A percentile compares a stretch with the other conserved stretches of the same genome.
Conservation (phyloP, 495 filamentous ascomycete species). For the Chaetomium fimeti region DNA sequence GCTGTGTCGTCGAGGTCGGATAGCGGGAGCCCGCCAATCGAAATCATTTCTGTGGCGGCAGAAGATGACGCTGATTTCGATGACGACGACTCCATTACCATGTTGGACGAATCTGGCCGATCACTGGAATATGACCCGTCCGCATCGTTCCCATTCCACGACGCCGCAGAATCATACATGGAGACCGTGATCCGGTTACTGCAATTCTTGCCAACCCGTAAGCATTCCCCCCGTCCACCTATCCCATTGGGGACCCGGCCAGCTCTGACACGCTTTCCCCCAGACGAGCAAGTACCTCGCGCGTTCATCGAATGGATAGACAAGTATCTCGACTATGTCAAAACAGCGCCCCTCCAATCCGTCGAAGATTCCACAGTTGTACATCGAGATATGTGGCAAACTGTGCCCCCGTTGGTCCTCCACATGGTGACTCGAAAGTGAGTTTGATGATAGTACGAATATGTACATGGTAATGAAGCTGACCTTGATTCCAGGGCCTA, state of each 20-base stretch:
- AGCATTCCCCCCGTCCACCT: constrained; percentile 17
- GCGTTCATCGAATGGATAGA: constrained; percentile 47
- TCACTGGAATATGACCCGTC: constrained; percentile 33
- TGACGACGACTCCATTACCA: constrained; percentile 20
- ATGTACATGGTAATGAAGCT: background rate
- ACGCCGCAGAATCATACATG: constrained; percentile 37
- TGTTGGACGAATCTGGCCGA: constrained; percentile 6
- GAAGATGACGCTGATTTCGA: constrained; percentile 39
- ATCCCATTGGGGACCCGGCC: background rate
- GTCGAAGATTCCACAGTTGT: constrained; percentile 41
- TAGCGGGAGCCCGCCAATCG: constrained; percentile 41
- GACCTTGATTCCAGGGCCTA: constrained; percentile 17
- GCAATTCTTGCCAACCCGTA: constrained; percentile 43
- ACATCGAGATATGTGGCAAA: constrained; percentile 42
- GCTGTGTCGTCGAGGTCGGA: constrained; percentile 41
- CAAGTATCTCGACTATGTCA: constrained; percentile 38
- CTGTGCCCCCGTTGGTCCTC: constrained; percentile 26
- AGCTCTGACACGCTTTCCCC: constrained; percentile 32
- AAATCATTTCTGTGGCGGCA: constrained; percentile 32
- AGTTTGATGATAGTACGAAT: background rate
- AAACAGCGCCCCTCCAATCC: constrained; percentile 22
- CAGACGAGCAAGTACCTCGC: constrained; percentile 42
- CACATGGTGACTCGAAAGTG: constrained; percentile 29
- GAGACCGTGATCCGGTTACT: constrained; percentile 39
- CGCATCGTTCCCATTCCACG: constrained; percentile 44